Conservation (phyloP, 129 eudicot species). For the Deinandra increscens region DNA sequence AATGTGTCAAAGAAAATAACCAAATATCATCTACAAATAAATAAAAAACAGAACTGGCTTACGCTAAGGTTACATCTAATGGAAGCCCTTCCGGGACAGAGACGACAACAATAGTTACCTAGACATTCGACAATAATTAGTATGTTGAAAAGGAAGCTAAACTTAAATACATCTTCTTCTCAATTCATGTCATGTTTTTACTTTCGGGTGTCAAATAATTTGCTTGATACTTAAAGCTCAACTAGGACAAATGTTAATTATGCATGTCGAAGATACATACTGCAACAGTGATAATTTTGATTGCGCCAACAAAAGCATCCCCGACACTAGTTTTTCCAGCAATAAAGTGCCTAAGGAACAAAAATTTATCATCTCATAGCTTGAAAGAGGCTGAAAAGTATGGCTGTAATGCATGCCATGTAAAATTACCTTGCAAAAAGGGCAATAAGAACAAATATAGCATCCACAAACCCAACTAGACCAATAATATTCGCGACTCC, state of each 20-base stretch:
- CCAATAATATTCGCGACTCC: slow-evolving; percentile 94
- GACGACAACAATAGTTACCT: slow-evolving; percentile 98
- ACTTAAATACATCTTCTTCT: background rate
- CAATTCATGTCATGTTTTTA: background rate
- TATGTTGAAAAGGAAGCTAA: slow-evolving; percentile 17
- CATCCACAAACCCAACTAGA: slow-evolving; percentile 76
- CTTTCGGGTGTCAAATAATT: slow-evolving; percentile 10
- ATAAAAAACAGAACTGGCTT: too few species aligned
- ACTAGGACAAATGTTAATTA: background rate
- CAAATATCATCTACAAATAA: too few species aligned
- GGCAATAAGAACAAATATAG: slow-evolving; percentile 60
- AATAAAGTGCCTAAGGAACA: slow-evolving; percentile 47
- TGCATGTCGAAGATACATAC: slow-evolving; percentile 41
- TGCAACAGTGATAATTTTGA: slow-evolving; percentile 80
- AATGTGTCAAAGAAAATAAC: slow-evolving; percentile 1
- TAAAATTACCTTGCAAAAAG: slow-evolving; percentile 58
- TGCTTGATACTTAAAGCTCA: background rate
- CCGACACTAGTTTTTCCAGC: slow-evolving; percentile 59
- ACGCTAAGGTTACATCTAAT: slow-evolving; percentile 93
- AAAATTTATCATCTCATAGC: slow-evolving; percentile 1
- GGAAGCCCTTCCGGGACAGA: slow-evolving; percentile 99
- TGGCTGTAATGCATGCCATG: slow-evolving; percentile 5
- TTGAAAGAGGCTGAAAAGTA: background rate
- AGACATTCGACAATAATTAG: slow-evolving; percentile 26
- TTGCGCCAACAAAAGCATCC: slow-evolving; percentile 69